A percentile compares a stretch with the other conserved stretches of the same genome.
phyloP scores from a whole-genome alignment of 2,329 filamentous ascomycete species.

The Botrytis porri region DNA sequence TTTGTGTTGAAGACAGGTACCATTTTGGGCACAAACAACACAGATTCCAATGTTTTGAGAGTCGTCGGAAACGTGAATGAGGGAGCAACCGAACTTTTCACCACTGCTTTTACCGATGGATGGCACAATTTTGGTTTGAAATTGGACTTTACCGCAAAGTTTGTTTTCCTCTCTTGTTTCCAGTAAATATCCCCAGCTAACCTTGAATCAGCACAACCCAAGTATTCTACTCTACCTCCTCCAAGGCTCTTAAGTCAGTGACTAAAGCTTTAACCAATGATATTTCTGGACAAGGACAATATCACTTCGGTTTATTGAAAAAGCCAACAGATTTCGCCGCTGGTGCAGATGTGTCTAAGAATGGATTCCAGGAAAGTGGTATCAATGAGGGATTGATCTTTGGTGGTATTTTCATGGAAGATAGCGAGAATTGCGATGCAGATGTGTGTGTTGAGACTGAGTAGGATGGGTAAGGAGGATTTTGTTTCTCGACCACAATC shows the following conservation, averaged over 20 bases:
- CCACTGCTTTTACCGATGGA: conserved; percentile 48
- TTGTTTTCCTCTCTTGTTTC: conserved; percentile 29
- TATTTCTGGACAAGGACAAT: conserved; percentile 57
- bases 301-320: conserved; percentile 61
- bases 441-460: neutral
- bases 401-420: conserved; percentile 53
- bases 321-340: conserved; percentile 49
- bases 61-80: conserved; percentile 40
- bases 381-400: conserved; percentile 54
- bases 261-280: conserved; percentile 48
- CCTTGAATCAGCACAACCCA: conserved; percentile 47
- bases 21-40: conserved; percentile 42
- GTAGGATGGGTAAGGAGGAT: neutral
- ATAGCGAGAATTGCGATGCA: conserved; percentile 37
- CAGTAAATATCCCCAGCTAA: neutral
- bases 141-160: conserved; percentile 56
- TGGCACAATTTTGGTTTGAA: conserved; percentile 63
- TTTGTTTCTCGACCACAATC: neutral
- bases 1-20: conserved; percentile 55
- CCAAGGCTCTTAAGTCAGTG: conserved; percentile 46
- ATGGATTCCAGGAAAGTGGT: conserved; percentile 47
- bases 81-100: conserved; percentile 51
- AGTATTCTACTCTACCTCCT: conserved; percentile 54
- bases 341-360: conserved; percentile 41
- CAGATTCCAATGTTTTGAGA: neutral